Percentiles rank a stretch among this genome's conserved stretches.
These are phyloP conservation scores for Ceratocystis papillata DNA, from an alignment of 2,329 filamentous ascomycete genomes.

Conservation along the genomic window DNA sequence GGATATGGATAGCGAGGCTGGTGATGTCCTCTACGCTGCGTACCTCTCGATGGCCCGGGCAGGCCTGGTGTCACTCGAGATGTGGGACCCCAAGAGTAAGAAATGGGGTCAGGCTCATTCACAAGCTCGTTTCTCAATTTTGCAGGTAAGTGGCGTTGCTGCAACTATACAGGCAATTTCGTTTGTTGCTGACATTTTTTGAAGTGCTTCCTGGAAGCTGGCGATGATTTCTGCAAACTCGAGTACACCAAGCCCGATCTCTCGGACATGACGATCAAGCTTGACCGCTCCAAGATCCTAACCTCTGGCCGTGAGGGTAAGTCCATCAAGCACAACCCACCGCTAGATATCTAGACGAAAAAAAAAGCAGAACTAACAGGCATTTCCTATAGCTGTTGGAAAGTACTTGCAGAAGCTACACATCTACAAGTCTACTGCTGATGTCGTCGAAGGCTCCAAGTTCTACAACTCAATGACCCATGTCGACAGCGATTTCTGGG, in stretches of 20 bases:
- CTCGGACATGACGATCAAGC: constrained; percentile 66
- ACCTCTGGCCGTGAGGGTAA: constrained; percentile 61
- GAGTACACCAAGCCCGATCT: constrained; percentile 62
- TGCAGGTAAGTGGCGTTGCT: constrained; percentile 39
- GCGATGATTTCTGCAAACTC: constrained; percentile 76
- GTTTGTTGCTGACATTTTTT: constrained; percentile 13
- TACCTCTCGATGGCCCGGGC: constrained; percentile 92
- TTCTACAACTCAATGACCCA: constrained; percentile 77
- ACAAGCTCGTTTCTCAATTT: constrained; percentile 80
- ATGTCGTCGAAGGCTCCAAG: constrained; percentile 62
- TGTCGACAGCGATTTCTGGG: constrained; percentile 75
- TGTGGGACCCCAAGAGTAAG: constrained; percentile 82
- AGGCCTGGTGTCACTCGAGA: constrained; percentile 78
- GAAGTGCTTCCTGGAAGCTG: constrained; percentile 69
- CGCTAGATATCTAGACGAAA: neutral
- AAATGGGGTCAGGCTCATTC: constrained; percentile 94
- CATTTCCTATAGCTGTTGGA: constrained; percentile 52
- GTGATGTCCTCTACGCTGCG: constrained; percentile 74
- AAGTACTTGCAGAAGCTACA: constrained; percentile 84
- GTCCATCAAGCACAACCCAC: constrained; percentile 24
- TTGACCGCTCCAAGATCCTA: constrained; percentile 80
- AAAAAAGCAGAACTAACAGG: constrained; percentile 26
- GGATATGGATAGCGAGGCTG: constrained; percentile 65
- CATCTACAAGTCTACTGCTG: constrained; percentile 82
- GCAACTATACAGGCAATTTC: neutral